These are phyloP conservation scores for Pseudocercospora cruenta DNA, from an alignment of 2,329 filamentous ascomycete genomes.

Conservation along the genomic window DNA sequence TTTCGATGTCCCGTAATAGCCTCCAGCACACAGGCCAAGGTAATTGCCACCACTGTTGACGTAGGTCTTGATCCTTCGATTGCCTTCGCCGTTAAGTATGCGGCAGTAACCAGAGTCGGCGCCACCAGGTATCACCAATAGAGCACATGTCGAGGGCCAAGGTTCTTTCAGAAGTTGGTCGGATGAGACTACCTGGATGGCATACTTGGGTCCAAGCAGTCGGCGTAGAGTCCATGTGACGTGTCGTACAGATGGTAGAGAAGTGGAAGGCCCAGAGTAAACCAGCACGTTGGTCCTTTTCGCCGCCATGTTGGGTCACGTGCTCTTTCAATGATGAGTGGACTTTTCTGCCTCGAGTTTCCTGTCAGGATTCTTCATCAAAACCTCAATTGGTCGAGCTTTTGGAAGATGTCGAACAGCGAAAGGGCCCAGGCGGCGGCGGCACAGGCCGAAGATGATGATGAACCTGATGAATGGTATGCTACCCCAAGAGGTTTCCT, in stretches of 20 bases:
- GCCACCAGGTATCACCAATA: constrained; percentile 90
- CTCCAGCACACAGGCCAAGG: constrained; percentile 90
- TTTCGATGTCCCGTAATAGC: constrained; percentile 78
- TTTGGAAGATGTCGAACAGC: constrained; percentile 35
- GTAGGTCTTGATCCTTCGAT: constrained; percentile 80
- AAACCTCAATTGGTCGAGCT: background rate
- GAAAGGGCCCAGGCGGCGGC: constrained; percentile 31
- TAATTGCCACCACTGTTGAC: constrained; percentile 84
- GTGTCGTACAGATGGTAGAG: constrained; percentile 85
- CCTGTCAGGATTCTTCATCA: constrained; percentile 1
- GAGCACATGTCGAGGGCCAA: constrained; percentile 82
- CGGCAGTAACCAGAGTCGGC: constrained; percentile 93
- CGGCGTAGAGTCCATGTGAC: constrained; percentile 84
- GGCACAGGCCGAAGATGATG: constrained; percentile 61
- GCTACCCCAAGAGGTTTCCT: constrained; percentile 33
- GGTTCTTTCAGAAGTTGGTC: constrained; percentile 84
- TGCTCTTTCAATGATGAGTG: constrained; percentile 17
- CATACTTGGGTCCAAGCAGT: constrained; percentile 86
- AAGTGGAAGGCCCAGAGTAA: constrained; percentile 86
- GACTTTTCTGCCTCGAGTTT: background rate
- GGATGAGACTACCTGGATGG: constrained; percentile 82
- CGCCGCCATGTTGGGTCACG: constrained; percentile 38
- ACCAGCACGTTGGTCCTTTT: constrained; percentile 88
- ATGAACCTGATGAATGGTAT: constrained; percentile 96
- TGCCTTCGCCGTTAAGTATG: constrained; percentile 83